Conservation (phyloP, 495 filamentous ascomycete species). For the Astrothelium subdiscretum region DNA sequence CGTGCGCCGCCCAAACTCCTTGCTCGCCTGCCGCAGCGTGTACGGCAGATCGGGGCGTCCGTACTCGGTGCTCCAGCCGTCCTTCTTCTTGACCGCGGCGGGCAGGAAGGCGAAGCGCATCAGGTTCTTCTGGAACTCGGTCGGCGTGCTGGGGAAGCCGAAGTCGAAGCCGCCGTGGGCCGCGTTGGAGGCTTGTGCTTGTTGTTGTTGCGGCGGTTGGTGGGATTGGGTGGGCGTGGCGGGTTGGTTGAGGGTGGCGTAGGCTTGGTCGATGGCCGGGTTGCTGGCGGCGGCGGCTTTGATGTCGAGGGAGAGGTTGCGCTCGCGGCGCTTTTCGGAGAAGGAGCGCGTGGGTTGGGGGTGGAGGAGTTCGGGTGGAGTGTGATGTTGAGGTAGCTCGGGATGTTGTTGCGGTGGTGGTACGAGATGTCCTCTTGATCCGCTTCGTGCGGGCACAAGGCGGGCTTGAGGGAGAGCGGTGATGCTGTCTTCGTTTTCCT, state of each 20-base stretch:
- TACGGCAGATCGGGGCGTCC: slow-evolving; percentile 78
- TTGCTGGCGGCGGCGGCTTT: slow-evolving; percentile 7
- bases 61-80: slow-evolving; percentile 85
- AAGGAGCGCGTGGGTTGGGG: slow-evolving; percentile 4
- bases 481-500: slow-evolving; percentile 78
- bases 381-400: not conserved
- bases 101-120: slow-evolving; percentile 79
- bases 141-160: slow-evolving; percentile 63
- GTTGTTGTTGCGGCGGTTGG: slow-evolving; percentile 33
- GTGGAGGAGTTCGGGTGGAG: slow-evolving; percentile 2
- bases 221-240: slow-evolving; percentile 23
- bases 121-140: slow-evolving; percentile 67
- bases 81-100: slow-evolving; percentile 50
- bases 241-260: not conserved
- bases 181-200: slow-evolving; percentile 15
- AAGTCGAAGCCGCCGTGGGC: slow-evolving; percentile 43
- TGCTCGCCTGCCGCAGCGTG: slow-evolving; percentile 70
- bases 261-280: slow-evolving; percentile 14
- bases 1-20: slow-evolving; percentile 62
- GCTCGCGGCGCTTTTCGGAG: slow-evolving; percentile 20
- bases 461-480: slow-evolving; percentile 58
- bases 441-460: slow-evolving; percentile 26
- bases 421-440: slow-evolving; percentile 9
- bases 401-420: slow-evolving; percentile 9
- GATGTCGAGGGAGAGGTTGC: slow-evolving; percentile 27